A percentile compares a stretch with the other conserved stretches of the same genome.
These are phyloP conservation scores for Aspergillus piperis DNA, from an alignment of 2,329 filamentous ascomycete genomes.

Conservation along the genomic window DNA sequence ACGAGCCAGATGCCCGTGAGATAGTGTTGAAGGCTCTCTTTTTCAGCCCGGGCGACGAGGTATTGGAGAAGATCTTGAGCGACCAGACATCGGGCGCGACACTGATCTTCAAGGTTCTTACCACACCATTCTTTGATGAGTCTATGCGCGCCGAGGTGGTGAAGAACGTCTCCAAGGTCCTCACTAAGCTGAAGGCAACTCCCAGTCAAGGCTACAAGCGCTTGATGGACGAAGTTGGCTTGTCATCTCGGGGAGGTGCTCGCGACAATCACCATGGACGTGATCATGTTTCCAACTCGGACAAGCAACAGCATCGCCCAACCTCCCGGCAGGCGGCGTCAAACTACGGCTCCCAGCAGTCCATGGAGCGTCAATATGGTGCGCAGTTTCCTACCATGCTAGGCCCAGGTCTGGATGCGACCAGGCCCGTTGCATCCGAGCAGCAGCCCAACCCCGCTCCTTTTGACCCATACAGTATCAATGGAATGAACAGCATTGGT, in stretches of 20 bases:
- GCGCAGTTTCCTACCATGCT: conserved; percentile 42
- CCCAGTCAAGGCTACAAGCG: conserved; percentile 96
- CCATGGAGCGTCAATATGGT: conserved; percentile 46
- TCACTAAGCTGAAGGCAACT: conserved; percentile 87
- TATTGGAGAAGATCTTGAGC: conserved; percentile 83
- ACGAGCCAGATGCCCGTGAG: conserved; percentile 88
- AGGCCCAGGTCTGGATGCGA: conserved; percentile 38
- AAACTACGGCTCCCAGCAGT: conserved; percentile 38
- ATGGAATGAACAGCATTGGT: conserved; percentile 34
- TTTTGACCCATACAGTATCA: conserved; percentile 43
- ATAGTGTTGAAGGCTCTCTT: conserved; percentile 87
- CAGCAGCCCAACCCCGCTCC: conserved; percentile 36
- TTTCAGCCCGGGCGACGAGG: conserved; percentile 83
- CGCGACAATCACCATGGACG: conserved; percentile 44
- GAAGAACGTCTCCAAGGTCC: conserved; percentile 86
- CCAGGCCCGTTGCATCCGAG: conserved; percentile 38
- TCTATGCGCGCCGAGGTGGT: conserved; percentile 82
- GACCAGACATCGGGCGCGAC: conserved; percentile 93
- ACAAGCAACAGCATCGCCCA: conserved; percentile 48
- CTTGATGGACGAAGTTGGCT: conserved; percentile 95
- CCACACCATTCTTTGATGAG: conserved; percentile 96
- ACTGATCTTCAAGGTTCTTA: conserved; percentile 97
- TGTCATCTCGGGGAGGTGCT: conserved; percentile 59
- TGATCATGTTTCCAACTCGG: conserved; percentile 38
- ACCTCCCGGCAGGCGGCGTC: conserved; percentile 43